These are phyloP conservation scores for Dictyostelium citrinum DNA, from an alignment of 78 protist genomes.

Conservation along the genomic window DNA sequence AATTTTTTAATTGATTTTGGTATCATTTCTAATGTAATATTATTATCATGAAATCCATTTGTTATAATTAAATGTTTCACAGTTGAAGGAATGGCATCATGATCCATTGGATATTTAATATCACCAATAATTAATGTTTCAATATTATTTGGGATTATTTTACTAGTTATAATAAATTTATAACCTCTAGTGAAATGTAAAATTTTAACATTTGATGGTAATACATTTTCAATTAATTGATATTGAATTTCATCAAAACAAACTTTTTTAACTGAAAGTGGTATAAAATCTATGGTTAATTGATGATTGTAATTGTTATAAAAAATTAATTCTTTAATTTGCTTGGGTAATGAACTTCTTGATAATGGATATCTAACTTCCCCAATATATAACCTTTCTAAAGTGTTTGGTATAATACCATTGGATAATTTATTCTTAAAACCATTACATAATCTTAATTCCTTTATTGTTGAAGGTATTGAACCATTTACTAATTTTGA, in stretches of 20 bases:
- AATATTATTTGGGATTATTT: background rate
- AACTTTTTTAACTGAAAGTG: background rate
- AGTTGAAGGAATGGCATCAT: background rate
- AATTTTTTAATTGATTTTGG: background rate
- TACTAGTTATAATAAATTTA: background rate
- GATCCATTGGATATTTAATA: background rate
- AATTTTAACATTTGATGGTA: background rate
- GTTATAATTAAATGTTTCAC: background rate
- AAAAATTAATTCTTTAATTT: background rate
- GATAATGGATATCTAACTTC: background rate
- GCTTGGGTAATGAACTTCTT: background rate
- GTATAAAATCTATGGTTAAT: background rate
- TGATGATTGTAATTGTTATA: background rate
- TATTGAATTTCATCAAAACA: background rate
- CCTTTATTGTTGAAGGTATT: background rate
- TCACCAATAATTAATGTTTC: background rate
- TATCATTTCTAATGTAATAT: background rate
- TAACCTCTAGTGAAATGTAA: background rate
- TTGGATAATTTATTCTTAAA: background rate
- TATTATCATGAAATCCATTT: background rate
- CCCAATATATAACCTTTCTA: background rate
- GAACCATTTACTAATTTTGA: background rate
- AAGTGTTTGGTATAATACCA: background rate
- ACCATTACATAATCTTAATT: background rate
- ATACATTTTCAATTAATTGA: background rate